Percentiles rank a stretch among this genome's conserved stretches.
Evolutionary conservation across 2,329 filamentous ascomycete species (phyloP).

Genomic region (Trichoderma atrobrunneum): DNA sequence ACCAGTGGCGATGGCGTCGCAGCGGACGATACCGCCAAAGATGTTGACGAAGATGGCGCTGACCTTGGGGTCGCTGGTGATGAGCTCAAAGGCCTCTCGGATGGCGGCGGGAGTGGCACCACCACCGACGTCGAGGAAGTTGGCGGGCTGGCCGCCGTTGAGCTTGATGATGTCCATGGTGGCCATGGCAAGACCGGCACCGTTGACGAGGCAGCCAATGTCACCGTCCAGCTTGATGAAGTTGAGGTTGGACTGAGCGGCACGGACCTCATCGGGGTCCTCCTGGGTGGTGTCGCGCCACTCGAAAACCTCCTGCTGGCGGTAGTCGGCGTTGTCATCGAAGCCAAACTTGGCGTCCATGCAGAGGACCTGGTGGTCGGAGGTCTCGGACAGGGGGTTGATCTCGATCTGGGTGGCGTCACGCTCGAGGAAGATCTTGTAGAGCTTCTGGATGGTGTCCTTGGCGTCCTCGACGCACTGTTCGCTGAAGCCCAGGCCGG

Average conservation of each 20-base stretch:
- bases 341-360: conserved; percentile 99
- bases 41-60: conserved; percentile 99
- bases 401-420: conserved; percentile 99
- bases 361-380: conserved; percentile 94
- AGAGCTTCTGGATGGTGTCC: conserved; percentile 96
- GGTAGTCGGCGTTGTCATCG: conserved; percentile 98
- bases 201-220: conserved; percentile 98
- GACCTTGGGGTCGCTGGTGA: conserved; percentile 97
- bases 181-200: conserved; percentile 97
- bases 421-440: conserved; percentile 97
- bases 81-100: conserved; percentile 96
- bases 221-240: conserved; percentile 99
- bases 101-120: conserved; percentile 96
- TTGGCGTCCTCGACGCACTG: conserved; percentile 96
- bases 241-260: conserved; percentile 91
- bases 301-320: conserved; percentile 92
- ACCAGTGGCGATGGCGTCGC: conserved; percentile 94
- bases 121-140: conserved; percentile 98
- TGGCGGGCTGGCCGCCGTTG: conserved; percentile 91
- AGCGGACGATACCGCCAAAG: conserved; percentile 97
- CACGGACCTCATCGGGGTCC: conserved; percentile 95
- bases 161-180: conserved; percentile 99
- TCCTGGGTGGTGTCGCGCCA: conserved; percentile 96
- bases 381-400: conserved; percentile 97
- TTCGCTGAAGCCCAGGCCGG: conserved; percentile 93